Conservation (phyloP, 2,329 filamentous ascomycete species). For the Penicillium olsonii region DNA sequence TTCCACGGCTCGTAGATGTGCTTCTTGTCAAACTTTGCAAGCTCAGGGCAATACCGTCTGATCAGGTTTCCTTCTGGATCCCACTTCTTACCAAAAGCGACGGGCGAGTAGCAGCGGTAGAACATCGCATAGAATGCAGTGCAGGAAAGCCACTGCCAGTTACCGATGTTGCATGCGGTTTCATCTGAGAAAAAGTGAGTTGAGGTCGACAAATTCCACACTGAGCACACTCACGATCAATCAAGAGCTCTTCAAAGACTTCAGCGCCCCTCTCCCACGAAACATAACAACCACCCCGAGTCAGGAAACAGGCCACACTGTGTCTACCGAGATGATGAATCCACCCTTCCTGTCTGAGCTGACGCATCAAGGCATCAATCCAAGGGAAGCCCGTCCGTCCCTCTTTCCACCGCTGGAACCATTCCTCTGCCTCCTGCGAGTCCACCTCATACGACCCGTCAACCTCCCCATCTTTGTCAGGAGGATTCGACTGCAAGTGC, state of each 20-base stretch:
- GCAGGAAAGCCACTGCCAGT: conserved; percentile 62
- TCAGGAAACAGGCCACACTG: conserved; percentile 79
- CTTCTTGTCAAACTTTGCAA: conserved; percentile 62
- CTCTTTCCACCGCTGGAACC: conserved; percentile 68
- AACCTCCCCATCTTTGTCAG: conserved; percentile 47
- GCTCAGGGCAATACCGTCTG: conserved; percentile 66
- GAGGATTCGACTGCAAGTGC: conserved; percentile 67
- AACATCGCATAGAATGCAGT: conserved; percentile 64
- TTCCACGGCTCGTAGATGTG: conserved; percentile 82
- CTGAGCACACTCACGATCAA: conserved; percentile 55
- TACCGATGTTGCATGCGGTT: conserved; percentile 28
- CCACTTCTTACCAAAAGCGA: conserved; percentile 75
- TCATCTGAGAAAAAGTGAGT: conserved; percentile 18
- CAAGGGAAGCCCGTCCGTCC: conserved; percentile 75
- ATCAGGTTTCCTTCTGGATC: conserved; percentile 67
- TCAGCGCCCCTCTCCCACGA: conserved; percentile 77
- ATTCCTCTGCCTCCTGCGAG: conserved; percentile 60
- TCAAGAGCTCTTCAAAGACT: conserved; percentile 73
- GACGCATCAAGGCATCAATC: conserved; percentile 79
- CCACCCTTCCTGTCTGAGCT: conserved; percentile 71
- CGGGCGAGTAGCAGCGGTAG: conserved; percentile 51
- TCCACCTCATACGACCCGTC: conserved; percentile 67
- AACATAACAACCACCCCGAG: conserved; percentile 74
- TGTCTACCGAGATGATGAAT: conserved; percentile 78
- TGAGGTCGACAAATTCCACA: background rate